Percentiles rank a stretch among this genome's conserved stretches.
phyloP scores from a whole-genome alignment of 495 filamentous ascomycete genomes.

The Xylaria longipes region DNA sequence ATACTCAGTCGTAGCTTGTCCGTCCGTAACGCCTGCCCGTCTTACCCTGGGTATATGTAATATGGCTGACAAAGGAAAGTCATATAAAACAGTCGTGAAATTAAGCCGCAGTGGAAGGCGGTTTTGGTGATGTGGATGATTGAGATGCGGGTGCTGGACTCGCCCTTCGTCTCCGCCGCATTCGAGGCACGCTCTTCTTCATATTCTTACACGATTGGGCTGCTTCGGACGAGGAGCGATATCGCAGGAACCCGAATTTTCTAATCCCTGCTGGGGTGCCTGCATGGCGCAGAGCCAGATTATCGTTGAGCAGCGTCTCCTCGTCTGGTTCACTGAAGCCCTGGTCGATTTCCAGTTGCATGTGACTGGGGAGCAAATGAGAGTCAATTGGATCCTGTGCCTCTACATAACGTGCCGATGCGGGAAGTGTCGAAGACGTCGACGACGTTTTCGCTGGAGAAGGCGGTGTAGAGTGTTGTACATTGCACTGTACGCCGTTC shows the following conservation, averaged over 20 bases:
- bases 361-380: slow-evolving; percentile 23
- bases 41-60: slow-evolving; percentile 26
- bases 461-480: slow-evolving; percentile 32
- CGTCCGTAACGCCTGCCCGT: slow-evolving; percentile 25
- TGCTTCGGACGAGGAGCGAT: slow-evolving; percentile 48
- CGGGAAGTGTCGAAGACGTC: slow-evolving; percentile 11
- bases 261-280: slow-evolving; percentile 42
- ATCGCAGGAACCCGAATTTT: slow-evolving; percentile 45
- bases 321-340: slow-evolving; percentile 32
- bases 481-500: slow-evolving; percentile 45
- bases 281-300: slow-evolving; percentile 33
- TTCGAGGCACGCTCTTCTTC: slow-evolving; percentile 48
- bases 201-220: slow-evolving; percentile 51
- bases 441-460: slow-evolving; percentile 26
- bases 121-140: slow-evolving; percentile 33
- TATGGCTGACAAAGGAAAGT: slow-evolving; percentile 16
- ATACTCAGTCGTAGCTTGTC: slow-evolving; percentile 1
- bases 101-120: slow-evolving; percentile 28
- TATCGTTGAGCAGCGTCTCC: slow-evolving; percentile 30
- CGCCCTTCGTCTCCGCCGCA: slow-evolving; percentile 47
- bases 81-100: slow-evolving; percentile 17
- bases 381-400: slow-evolving; percentile 30
- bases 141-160: slow-evolving; percentile 28
- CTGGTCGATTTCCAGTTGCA: slow-evolving; percentile 41
- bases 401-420: slow-evolving; percentile 20